phyloP scores from a whole-genome alignment of 768 basidiomycete genomes.

The Serendipita sp. region DNA sequence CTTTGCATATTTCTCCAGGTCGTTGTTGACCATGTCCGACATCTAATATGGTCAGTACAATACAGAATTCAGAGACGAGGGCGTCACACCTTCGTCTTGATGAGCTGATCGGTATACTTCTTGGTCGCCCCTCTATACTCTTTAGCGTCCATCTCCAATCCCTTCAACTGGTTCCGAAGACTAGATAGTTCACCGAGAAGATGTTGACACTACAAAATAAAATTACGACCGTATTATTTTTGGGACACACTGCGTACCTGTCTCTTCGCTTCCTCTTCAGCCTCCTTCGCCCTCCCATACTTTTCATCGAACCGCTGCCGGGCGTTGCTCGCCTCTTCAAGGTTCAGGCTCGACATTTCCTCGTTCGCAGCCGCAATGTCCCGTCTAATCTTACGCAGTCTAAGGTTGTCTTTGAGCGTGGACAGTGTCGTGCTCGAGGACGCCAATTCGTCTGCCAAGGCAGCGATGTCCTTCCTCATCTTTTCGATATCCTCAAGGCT shows the following conservation, averaged over 20 bases:
- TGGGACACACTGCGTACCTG: slow-evolving; percentile 29
- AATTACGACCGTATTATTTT: background rate
- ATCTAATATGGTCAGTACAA: slow-evolving; percentile 35
- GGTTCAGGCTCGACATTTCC: slow-evolving; percentile 60
- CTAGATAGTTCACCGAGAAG: slow-evolving; percentile 72
- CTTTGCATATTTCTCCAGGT: slow-evolving; percentile 94
- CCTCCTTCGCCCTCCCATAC: slow-evolving; percentile 54
- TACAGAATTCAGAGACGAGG: background rate
- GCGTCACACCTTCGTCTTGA: slow-evolving; percentile 73
- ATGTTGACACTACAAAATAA: slow-evolving; percentile 59
- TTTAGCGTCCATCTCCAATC: slow-evolving; percentile 48
- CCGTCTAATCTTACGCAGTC: slow-evolving; percentile 48
- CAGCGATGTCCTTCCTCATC: slow-evolving; percentile 35
- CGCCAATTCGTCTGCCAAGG: slow-evolving; percentile 52
- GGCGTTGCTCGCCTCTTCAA: slow-evolving; percentile 76
- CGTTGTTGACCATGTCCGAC: slow-evolving; percentile 93
- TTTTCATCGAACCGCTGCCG: slow-evolving; percentile 71
- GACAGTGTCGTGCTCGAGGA: slow-evolving; percentile 43
- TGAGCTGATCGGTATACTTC: slow-evolving; percentile 76
- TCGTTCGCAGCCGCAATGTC: slow-evolving; percentile 52
- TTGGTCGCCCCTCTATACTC: slow-evolving; percentile 82
- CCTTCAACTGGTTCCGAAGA: slow-evolving; percentile 47
- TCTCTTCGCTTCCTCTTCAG: slow-evolving; percentile 55
- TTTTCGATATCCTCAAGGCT: slow-evolving; percentile 29
- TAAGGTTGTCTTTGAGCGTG: slow-evolving; percentile 70